These are phyloP conservation scores for Ophiostoma montium DNA, from an alignment of 2,329 filamentous ascomycete species.

Conservation along the genomic window DNA sequence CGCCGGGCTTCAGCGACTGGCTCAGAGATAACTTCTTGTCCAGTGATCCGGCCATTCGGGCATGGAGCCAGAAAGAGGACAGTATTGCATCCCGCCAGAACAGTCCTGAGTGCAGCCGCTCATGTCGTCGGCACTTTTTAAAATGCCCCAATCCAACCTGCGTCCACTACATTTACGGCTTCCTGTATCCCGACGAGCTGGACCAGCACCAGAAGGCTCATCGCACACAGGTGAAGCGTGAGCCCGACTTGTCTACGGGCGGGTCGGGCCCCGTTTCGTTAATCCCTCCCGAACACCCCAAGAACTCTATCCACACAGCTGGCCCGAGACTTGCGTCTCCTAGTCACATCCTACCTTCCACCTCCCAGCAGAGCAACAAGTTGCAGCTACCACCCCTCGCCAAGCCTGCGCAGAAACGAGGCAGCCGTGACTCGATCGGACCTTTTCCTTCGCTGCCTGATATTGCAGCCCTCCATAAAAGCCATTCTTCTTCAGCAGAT, in stretches of 20 bases:
- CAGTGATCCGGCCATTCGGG: conserved; percentile 33
- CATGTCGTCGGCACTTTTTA: conserved; percentile 14
- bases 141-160: conserved; percentile 43
- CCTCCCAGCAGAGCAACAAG: conserved; percentile 22
- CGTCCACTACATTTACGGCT: conserved; percentile 44
- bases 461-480: conserved; percentile 18
- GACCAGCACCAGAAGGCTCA: conserved; percentile 36
- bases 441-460: conserved; percentile 28
- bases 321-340: conserved; percentile 24
- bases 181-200: conserved; percentile 34
- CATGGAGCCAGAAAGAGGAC: conserved; percentile 25
- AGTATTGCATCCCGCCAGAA: conserved; percentile 14
- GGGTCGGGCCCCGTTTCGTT: conserved; percentile 16
- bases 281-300: not conserved
- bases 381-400: conserved; percentile 23
- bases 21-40: conserved; percentile 35
- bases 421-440: conserved; percentile 27
- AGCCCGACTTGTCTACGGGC: conserved; percentile 29
- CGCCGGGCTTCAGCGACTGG: conserved; percentile 36
- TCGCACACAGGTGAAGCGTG: conserved; percentile 25
- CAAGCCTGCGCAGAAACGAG: conserved; percentile 21
- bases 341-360: conserved; percentile 17
- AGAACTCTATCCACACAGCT: conserved; percentile 14
- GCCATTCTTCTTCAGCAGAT: conserved; percentile 18
- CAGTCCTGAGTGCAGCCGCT: conserved; percentile 13